Conservation (phyloP, 257 asterid species). For the Nyctanthes arbortristis region DNA sequence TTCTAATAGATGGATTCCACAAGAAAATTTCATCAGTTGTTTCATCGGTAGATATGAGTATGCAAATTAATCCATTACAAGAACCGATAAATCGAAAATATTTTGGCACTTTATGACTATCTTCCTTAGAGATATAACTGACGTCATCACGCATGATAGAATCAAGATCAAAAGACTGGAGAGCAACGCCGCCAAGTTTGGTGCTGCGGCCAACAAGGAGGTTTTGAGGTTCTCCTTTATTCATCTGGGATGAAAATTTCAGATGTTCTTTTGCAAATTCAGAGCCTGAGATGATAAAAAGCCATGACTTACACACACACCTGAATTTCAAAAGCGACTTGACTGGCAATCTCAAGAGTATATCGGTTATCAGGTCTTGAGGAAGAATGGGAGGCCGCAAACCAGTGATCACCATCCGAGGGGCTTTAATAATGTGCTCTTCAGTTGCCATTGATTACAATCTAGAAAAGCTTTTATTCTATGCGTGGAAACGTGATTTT, state of each 20-base stretch:
- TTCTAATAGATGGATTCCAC: slow-evolving; percentile 32
- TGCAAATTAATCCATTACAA: slow-evolving; percentile 32
- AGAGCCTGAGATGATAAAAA: neutral
- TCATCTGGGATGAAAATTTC: neutral
- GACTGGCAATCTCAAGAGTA: slow-evolving; percentile 20
- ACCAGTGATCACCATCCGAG: no score
- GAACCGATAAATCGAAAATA: slow-evolving; percentile 27
- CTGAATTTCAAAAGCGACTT: slow-evolving; percentile 12
- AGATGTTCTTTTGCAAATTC: slow-evolving; percentile 3
- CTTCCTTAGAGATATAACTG: neutral
- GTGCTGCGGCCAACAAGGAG: neutral
- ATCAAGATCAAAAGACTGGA: slow-evolving; percentile 17
- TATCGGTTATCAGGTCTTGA: slow-evolving; percentile 15
- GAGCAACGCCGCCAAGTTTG: neutral
- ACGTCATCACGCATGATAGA: neutral
- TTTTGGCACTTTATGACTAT: neutral
- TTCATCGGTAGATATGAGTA: slow-evolving; percentile 20
- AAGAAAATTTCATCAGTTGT: slow-evolving; percentile 17
- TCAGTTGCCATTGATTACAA: no score
- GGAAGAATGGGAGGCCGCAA: neutral
- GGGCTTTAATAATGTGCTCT: no score
- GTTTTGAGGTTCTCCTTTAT: neutral
- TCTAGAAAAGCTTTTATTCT: no score
- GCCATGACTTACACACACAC: slow-evolving; percentile 1
- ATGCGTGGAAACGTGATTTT: no score